Percentiles rank a stretch among this genome's conserved stretches.
phyloP scores from a whole-genome alignment of 2,329 filamentous ascomycete species.

The Waltergamsia citrina region DNA sequence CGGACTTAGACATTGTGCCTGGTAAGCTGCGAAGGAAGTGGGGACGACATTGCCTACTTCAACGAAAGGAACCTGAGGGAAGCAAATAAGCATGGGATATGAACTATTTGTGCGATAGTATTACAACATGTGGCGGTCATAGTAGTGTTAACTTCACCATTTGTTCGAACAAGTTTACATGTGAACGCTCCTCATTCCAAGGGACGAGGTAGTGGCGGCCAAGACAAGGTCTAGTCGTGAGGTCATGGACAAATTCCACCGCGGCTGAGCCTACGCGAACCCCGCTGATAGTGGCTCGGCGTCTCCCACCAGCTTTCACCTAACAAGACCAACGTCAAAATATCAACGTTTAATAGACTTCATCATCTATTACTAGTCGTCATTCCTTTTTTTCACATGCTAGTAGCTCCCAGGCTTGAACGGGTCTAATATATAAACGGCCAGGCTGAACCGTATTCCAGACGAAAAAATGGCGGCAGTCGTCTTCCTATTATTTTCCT shows the following conservation, averaged over 20 bases:
- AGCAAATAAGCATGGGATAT: no score
- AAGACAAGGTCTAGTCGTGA: conserved; percentile 4
- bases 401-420: no score
- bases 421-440: no score
- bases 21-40: conserved; percentile 63
- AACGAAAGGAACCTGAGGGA: conserved; percentile 32
- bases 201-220: no score
- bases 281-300: not conserved
- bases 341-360: not conserved
- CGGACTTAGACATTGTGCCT: conserved; percentile 61
- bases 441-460: not conserved
- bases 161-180: no score
- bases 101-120: no score
- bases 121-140: no score
- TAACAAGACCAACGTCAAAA: not conserved
- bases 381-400: no score
- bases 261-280: not conserved
- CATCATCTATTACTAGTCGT: not conserved
- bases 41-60: conserved; percentile 81
- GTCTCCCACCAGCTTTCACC: not conserved
- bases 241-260: conserved; percentile 5
- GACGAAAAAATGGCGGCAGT: conserved; percentile 4
- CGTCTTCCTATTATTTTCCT: conserved; percentile 3
- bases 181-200: no score
- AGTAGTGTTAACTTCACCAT: no score